Evolutionary conservation across 176 grass and related monocot species (phyloP), one percentile per base, ranked within the genome.

Genomic region (Luzula sylvatica): DNA sequence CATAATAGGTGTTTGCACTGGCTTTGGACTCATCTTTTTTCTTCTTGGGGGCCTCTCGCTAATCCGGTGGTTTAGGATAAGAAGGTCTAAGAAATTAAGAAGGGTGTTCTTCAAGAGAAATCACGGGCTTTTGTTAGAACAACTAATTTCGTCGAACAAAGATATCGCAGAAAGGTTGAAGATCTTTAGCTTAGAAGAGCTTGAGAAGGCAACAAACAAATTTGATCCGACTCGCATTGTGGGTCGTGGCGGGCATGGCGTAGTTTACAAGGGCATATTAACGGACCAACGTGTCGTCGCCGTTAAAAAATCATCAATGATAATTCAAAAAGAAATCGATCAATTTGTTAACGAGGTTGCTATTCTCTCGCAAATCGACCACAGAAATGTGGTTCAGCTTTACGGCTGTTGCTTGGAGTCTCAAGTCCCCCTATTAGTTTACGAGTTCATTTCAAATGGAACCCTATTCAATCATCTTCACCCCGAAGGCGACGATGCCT

Each of bases 321-420:
- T 53, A 1, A 55, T 77, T 52, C 62, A 78, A 45, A 68, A 26
- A 13, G 80, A 83, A 62, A 83, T 59, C 20, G 19, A 78, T 28
- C 39, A 83, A 5, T 83, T 82, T 52, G 66, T 82, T 47, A 82
- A 82, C 30, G 78, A 82, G 46, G 72, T 76, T 2, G 78, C 71
- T 4, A 82, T 82, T 65, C 78, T 82, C 50, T 76, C 78, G 15
- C 78, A 82, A 8, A 82, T 42, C 23, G 76, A 67, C 38, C 72
- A 76, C 7, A 71, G 78, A 24, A 76, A 82, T 12, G 64, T 75
- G 49, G 77, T 80, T 12, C 67, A 69, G 11, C 55, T 80, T n/a
- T 80, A 63, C 5, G 77, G 77, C 0, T n/a, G n/a, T n/a, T n/a
- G n/a, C n/a, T n/a, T n/a, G n/a, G n/a, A n/a, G n/a, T n/a, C n/a